Conservation (phyloP, 192 early-diverging fungal species). For the Podila epigama region DNA sequence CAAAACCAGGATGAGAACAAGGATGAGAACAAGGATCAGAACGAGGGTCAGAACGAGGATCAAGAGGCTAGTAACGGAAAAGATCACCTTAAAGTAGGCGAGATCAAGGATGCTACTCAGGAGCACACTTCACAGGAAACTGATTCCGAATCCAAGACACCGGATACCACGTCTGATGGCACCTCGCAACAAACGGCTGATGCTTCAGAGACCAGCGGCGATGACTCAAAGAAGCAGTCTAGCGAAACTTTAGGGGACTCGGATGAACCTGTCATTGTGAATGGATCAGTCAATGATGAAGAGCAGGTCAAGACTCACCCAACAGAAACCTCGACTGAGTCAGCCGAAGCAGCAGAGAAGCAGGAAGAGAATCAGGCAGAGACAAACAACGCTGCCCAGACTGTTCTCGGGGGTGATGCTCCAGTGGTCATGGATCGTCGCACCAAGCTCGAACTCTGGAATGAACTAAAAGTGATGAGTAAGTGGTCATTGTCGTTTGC, state of each 20-base stretch:
- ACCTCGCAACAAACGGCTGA: neutral
- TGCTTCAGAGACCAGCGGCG: neutral
- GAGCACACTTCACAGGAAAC: neutral
- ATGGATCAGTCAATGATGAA: neutral
- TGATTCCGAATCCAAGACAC: conserved; percentile 2
- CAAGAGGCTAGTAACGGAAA: neutral
- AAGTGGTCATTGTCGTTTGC: conserved; percentile 11
- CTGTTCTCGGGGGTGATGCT: conserved; percentile 8
- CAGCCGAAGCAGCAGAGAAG: neutral
- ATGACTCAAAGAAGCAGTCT: conserved; percentile 1
- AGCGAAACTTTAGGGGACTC: too few species aligned
- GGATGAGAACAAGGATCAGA: conserved; percentile 2
- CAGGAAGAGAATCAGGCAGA: conserved; percentile 1
- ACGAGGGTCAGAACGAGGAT: conserved; percentile 1
- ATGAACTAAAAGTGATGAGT: conserved; percentile 89
- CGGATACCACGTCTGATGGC: neutral
- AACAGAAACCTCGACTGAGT: conserved; percentile 8
- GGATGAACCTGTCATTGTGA: too few species aligned
- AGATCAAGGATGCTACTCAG: conserved; percentile 5
- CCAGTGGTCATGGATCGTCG: conserved; percentile 45
- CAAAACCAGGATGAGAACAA: neutral
- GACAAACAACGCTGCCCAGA: neutral
- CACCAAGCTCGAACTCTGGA: conserved; percentile 82
- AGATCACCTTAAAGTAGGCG: conserved; percentile 5
- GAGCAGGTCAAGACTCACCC: neutral